Conservation (phyloP, 352 stramenopile species). For the Phytopythium litorale region DNA sequence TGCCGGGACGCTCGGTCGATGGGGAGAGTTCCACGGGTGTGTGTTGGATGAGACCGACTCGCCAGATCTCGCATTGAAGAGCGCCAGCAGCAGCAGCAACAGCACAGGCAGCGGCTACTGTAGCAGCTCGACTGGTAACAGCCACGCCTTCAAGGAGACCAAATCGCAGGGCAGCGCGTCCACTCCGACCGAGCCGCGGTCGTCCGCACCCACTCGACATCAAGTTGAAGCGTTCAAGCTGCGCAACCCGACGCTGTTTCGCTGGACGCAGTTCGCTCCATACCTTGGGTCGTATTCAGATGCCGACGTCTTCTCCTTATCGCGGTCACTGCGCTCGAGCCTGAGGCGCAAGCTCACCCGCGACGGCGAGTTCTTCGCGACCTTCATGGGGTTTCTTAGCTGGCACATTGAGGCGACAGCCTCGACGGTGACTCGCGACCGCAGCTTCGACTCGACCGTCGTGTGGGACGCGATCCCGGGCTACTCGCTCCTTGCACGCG, state of each 20-base stretch:
- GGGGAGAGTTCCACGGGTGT: constrained; percentile 54
- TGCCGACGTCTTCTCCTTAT: constrained; percentile 52
- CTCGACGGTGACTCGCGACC: background rate
- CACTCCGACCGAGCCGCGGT: background rate
- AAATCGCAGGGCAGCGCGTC: background rate
- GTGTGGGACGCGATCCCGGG: constrained; percentile 54
- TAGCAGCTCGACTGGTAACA: constrained; percentile 12
- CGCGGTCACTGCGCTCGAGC: constrained; percentile 28
- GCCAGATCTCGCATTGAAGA: constrained; percentile 13
- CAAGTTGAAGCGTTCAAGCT: constrained; percentile 44
- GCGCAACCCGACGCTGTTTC: constrained; percentile 56
- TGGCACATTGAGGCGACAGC: constrained; percentile 44
- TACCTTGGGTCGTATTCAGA: constrained; percentile 53
- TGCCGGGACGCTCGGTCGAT: constrained; percentile 41
- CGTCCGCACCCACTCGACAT: background rate
- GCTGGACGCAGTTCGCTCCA: constrained; percentile 51
- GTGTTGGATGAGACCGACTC: constrained; percentile 28
- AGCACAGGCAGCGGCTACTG: constrained; percentile 18
- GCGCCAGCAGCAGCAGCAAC: constrained; percentile 12
- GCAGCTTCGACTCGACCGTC: constrained; percentile 1
- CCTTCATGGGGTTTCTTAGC: constrained; percentile 61
- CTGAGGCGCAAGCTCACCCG: constrained; percentile 57
- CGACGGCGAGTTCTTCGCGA: constrained; percentile 70
- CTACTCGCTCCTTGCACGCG: constrained; percentile 55
- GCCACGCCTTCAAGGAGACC: background rate